These are phyloP conservation scores for Mrakia frigida DNA, from an alignment of 768 basidiomycete species.

Conservation along the genomic window DNA sequence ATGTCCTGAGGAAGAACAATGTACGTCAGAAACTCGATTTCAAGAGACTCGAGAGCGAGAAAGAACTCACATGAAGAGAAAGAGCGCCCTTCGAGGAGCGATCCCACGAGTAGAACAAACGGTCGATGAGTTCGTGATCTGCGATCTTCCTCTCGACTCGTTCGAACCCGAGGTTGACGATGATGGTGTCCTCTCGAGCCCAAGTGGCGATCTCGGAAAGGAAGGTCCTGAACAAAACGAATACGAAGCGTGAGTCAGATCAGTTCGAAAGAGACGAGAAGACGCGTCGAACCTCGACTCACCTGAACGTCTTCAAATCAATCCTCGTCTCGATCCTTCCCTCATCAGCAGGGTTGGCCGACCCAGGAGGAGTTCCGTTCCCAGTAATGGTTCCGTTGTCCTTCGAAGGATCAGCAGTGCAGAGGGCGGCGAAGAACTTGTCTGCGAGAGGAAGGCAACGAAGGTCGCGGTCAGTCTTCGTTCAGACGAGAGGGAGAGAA, in stretches of 20 bases:
- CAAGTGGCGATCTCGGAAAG: slow-evolving; percentile 89
- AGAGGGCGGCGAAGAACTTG: slow-evolving; percentile 69
- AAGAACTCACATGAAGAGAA: slow-evolving; percentile 62
- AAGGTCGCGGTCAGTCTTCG: slow-evolving; percentile 73
- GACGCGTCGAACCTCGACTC: not conserved
- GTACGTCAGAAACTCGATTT: too few species aligned
- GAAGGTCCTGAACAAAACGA: slow-evolving; percentile 57
- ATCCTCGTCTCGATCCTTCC: slow-evolving; percentile 87
- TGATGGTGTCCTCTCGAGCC: slow-evolving; percentile 90
- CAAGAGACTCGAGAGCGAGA: not conserved
- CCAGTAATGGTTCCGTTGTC: not conserved
- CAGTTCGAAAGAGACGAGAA: not conserved
- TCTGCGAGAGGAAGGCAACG: slow-evolving; percentile 74
- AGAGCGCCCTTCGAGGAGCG: slow-evolving; percentile 69
- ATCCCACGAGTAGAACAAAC: slow-evolving; percentile 92
- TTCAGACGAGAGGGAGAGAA: too few species aligned
- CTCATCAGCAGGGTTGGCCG: slow-evolving; percentile 43
- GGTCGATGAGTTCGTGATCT: slow-evolving; percentile 90
- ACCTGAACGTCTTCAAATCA: slow-evolving; percentile 67
- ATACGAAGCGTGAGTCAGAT: not conserved
- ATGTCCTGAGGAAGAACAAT: slow-evolving; percentile 85
- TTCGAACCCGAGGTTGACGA: slow-evolving; percentile 67
- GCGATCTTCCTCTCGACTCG: slow-evolving; percentile 83
- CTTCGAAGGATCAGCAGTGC: slow-evolving; percentile 6
- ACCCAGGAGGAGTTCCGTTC: not conserved